Percentiles rank a stretch among this genome's conserved stretches.
Evolutionary conservation across 768 basidiomycete species (phyloP).

Genomic region (Mycena vulgaris): DNA sequence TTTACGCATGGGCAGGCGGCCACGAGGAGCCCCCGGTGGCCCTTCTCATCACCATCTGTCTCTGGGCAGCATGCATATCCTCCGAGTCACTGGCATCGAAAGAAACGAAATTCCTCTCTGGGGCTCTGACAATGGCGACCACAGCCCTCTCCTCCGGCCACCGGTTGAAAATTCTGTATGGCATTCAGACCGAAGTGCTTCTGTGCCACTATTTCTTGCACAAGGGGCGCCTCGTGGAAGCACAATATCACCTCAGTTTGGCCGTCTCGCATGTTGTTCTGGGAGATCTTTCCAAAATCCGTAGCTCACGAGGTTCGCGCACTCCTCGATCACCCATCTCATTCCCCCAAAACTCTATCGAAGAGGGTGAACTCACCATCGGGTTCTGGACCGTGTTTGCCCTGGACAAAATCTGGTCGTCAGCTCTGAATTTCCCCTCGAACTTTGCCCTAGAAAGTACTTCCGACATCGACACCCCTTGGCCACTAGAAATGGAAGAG

Average conservation of each 20-base stretch:
- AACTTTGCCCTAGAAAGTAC: slow-evolving; percentile 43
- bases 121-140: slow-evolving; percentile 44
- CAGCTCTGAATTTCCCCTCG: slow-evolving; percentile 44
- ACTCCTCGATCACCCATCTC: slow-evolving; percentile 25
- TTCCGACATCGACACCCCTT: slow-evolving; percentile 52
- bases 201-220: slow-evolving; percentile 62
- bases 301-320: slow-evolving; percentile 5
- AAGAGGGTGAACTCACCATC: slow-evolving; percentile 53
- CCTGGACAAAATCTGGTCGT: slow-evolving; percentile 52
- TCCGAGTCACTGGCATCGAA: slow-evolving; percentile 35
- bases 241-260: slow-evolving; percentile 57
- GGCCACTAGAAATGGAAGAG: slow-evolving; percentile 51
- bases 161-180: slow-evolving; percentile 47
- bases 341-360: slow-evolving; percentile 47
- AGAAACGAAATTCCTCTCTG: slow-evolving; percentile 34
- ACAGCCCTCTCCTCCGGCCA: slow-evolving; percentile 49
- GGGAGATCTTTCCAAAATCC: slow-evolving; percentile 9
- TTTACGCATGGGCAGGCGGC: neutral
- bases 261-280: slow-evolving; percentile 49
- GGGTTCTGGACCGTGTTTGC: slow-evolving; percentile 56
- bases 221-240: slow-evolving; percentile 58
- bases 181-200: slow-evolving; percentile 58
- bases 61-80: slow-evolving; percentile 50
- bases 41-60: slow-evolving; percentile 44
- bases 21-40: slow-evolving; percentile 31